Percentiles rank a stretch among this genome's conserved stretches.
Conservation (phyloP, 202 grass and related monocot genomes). For the Saccharum hybrid region DNA sequence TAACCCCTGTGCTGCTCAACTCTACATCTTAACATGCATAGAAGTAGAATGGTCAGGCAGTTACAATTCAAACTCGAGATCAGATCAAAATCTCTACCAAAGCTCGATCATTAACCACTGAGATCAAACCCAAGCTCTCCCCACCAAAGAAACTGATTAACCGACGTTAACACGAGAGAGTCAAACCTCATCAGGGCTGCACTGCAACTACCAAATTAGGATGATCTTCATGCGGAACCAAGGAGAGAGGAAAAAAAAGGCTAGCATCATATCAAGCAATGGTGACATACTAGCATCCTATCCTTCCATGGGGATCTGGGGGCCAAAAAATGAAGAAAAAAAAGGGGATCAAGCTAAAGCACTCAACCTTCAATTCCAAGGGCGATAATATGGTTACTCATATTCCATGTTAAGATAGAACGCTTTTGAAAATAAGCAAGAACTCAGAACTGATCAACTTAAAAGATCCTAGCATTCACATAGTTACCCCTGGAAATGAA, state of each 20-base stretch:
- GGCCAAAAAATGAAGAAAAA: background rate
- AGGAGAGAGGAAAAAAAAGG: background rate
- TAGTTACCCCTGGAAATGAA: background rate
- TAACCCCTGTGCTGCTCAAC: background rate
- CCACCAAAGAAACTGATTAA: background rate
- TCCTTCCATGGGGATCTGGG: background rate
- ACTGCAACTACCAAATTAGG: background rate
- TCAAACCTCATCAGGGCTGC: background rate
- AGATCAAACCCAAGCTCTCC: background rate
- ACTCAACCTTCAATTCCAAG: background rate
- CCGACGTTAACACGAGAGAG: background rate
- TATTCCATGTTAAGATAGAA: background rate
- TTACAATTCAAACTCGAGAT: background rate
- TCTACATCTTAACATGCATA: background rate
- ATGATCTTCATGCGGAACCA: background rate
- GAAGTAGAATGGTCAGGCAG: background rate
- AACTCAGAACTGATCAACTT: conserved; percentile 6
- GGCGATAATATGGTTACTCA: background rate
- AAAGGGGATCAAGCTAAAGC: background rate
- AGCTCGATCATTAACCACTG: background rate
- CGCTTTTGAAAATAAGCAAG: background rate
- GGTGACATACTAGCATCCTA: background rate
- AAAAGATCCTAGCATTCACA: background rate
- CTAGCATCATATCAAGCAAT: background rate
- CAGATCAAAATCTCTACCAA: background rate